These are phyloP conservation scores for Cucumis cinereus DNA, from an alignment of 306 rosid genomes.

Conservation along the genomic window DNA sequence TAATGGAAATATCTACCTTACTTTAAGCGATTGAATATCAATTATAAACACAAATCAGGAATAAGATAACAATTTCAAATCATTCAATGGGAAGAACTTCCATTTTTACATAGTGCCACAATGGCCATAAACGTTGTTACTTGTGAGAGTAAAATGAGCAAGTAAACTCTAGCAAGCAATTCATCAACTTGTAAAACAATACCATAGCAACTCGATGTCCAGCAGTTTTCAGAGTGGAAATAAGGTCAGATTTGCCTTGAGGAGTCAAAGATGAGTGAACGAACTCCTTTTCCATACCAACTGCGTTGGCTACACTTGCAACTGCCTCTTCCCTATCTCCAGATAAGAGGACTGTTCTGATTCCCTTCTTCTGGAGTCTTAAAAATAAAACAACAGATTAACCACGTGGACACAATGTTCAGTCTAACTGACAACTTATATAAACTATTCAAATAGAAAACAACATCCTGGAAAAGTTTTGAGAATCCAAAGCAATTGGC, in stretches of 20 bases:
- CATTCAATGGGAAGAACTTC: background rate
- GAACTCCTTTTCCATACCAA: slow-evolving; percentile 58
- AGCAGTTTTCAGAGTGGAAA: slow-evolving; percentile 65
- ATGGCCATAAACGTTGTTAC: background rate
- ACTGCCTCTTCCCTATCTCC: slow-evolving; percentile 99
- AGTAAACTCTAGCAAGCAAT: background rate
- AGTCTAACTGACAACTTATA: background rate
- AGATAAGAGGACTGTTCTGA: slow-evolving; percentile 67
- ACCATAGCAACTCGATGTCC: slow-evolving; percentile 97
- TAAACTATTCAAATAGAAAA: background rate
- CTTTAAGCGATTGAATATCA: background rate
- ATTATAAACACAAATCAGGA: background rate
- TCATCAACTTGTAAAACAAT: slow-evolving; percentile 14
- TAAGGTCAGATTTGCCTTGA: slow-evolving; percentile 57
- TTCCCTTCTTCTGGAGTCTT: slow-evolving; percentile 90
- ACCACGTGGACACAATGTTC: slow-evolving; percentile 14
- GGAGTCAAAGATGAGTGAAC: slow-evolving; percentile 77
- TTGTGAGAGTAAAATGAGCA: slow-evolving; percentile 1
- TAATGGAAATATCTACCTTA: background rate
- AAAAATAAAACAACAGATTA: slow-evolving; percentile 24
- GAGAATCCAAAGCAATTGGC: background rate
- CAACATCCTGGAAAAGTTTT: background rate
- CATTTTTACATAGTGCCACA: background rate
- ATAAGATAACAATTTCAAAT: background rate
- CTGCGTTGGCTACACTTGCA: slow-evolving; percentile 70